Evolutionary conservation across 2,329 filamentous ascomycete genomes (phyloP), one percentile per base, ranked within the genome.

Genomic region (Zymoseptoria ardabiliae): DNA sequence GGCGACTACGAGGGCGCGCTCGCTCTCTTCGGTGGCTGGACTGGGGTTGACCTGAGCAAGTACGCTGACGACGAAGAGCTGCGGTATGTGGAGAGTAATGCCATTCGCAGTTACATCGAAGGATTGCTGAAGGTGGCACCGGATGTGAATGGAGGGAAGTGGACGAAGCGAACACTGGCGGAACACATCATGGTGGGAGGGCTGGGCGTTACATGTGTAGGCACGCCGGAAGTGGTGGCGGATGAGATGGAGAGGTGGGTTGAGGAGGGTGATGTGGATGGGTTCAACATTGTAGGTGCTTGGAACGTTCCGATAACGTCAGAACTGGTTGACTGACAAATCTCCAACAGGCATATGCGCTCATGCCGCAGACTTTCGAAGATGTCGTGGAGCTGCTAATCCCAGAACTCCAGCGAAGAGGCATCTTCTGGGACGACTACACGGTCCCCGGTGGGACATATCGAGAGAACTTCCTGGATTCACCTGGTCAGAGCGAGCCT

Each of bases 11-110:
- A 87, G 64, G 88, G 88, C 2, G 87, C 86, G 0, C 69, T 90
- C 58, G 85, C 87, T 1, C 72, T 90, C 19, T 91, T 90, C 66
- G 86, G 86, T 20, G 88, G 88, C 1, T 91, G 87, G 87, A 90
- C 87, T 0, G 88, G 85, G 0, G 85, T 87, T 53, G 83, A 88
- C 68, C 73, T 88, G 22, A 76, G 78, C 6, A 74, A 79, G 50
- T 87, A 86, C 63, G 80, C 75, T 0, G 84, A 87, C 23, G 84
- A 87, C 50, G 80, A 87, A 67, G 85, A 88, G 69, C 72, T 88
- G 55, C 74, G 83, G 11, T 75, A 82, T 57, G 82, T 86, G n/a
- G 79, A 85, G 69, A 81, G 80, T 61, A 83, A 86, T 69, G 84
- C 83, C 0, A 84, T 85, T 55, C 74, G 78, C n/a, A 80, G 76